Percentiles rank a stretch among this genome's conserved stretches.
phyloP scores from a whole-genome alignment of 2,329 filamentous ascomycete genomes.

The Talaromyces sp. region DNA sequence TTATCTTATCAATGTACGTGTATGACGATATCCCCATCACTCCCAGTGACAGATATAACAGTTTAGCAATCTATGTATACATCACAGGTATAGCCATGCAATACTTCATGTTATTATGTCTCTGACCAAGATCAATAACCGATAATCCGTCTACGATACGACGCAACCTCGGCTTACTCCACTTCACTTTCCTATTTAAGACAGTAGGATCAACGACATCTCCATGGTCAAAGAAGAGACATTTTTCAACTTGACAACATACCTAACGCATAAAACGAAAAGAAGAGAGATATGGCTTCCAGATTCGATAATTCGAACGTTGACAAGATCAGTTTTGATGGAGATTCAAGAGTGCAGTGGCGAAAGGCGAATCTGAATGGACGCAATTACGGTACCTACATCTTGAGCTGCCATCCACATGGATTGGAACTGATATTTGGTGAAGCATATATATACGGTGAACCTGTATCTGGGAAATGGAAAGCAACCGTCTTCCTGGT shows the following conservation, averaged over 20 bases:
- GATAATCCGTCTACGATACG: background rate
- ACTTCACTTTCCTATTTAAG: background rate
- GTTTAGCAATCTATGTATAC: background rate
- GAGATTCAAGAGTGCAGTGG: slow-evolving; percentile 66
- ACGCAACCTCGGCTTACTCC: slow-evolving; percentile 10
- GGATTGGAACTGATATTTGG: background rate
- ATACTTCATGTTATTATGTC: background rate
- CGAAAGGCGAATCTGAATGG: slow-evolving; percentile 65
- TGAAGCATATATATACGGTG: slow-evolving; percentile 54
- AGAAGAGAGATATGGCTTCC: slow-evolving; percentile 7
- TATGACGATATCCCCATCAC: background rate
- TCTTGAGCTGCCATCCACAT: background rate
- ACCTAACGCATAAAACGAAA: background rate
- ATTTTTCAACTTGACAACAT: background rate
- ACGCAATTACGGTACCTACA: slow-evolving; percentile 60
- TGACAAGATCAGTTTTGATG: slow-evolving; percentile 62
- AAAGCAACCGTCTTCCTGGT: slow-evolving; percentile 57
- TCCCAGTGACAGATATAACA: background rate
- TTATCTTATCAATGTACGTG: background rate
- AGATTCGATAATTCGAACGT: slow-evolving; percentile 26
- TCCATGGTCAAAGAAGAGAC: background rate
- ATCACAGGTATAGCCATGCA: background rate
- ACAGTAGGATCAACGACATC: background rate
- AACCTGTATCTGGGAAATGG: slow-evolving; percentile 44
- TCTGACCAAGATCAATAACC: background rate